These are phyloP conservation scores for Mycena rebaudengoi DNA, from an alignment of 768 basidiomycete genomes.

Conservation along the genomic window DNA sequence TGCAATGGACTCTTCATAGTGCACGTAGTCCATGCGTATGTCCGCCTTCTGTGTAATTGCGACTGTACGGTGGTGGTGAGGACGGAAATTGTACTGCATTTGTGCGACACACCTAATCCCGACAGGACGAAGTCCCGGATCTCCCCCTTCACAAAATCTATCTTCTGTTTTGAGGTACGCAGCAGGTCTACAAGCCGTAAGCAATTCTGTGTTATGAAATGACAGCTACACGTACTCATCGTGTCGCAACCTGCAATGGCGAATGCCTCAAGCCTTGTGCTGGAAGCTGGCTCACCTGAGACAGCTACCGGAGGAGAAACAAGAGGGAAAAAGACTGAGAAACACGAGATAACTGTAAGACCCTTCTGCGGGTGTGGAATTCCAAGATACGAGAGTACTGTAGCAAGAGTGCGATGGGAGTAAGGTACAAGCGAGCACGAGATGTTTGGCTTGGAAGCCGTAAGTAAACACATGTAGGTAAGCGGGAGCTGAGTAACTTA, in stretches of 20 bases:
- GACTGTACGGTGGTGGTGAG: background rate
- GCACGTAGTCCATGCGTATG: conserved; percentile 27
- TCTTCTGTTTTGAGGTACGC: background rate
- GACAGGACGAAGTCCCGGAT: background rate
- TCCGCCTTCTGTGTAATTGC: conserved; percentile 19
- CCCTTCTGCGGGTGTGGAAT: no score
- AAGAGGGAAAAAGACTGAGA: no score
- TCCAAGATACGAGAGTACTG: no score
- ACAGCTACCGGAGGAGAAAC: no score
- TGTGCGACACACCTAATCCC: background rate
- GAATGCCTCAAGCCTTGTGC: background rate
- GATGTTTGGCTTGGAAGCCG: no score
- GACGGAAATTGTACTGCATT: background rate
- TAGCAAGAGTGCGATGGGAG: no score
- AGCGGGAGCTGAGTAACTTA: no score
- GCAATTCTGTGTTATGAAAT: no score
- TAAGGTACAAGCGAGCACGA: no score
- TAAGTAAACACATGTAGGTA: no score
- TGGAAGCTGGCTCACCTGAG: no score
- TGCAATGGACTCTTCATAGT: conserved; percentile 26
- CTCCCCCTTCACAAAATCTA: background rate
- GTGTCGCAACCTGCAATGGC: background rate
- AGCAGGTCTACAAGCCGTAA: background rate
- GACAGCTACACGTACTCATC: background rate
- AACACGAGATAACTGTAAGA: no score